Evolutionary conservation across 2,329 filamentous ascomycete species (phyloP), one percentile per base, ranked within the genome.

Genomic region (Cytospora chrysosperma): DNA sequence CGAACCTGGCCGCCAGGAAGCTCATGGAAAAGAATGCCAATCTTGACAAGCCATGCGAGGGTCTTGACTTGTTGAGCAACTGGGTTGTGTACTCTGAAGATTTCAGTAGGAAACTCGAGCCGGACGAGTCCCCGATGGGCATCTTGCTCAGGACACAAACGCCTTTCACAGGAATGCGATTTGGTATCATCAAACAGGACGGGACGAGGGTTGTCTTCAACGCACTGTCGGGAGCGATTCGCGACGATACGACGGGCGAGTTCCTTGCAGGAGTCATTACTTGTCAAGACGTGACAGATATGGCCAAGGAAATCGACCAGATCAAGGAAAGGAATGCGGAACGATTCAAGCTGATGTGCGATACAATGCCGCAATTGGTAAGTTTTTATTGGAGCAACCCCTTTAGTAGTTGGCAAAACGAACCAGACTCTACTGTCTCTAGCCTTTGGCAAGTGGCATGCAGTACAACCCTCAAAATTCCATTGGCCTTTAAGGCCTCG

Each of bases 341-440:
- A 69, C 84, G 90, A 56, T 93, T 94, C 73, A 86, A 87, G 70
- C 79, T 88, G 8, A 92, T 93, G 56, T 91, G 89, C 67, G 90
- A 93, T 67, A 88, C 84, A 24, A 88, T 89, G 82, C 86, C 86
- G 2, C 86, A 88, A 69, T 77, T 89, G 75, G 87, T 63, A 59
- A 63, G 61, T 50, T 55, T 7, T 50, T 50, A 55, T 26, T 34
- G 51, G 26, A 34, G 51, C 32, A 27, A 40, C 52, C 51, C 59
- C 59, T 49, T 17, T 27, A 49, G 51, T 21, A 34, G 40, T 32
- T 43, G 51, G 54, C 59, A 17, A 34, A 30, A 7, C 28, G 49
- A 7, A 27, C 47, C 4, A 10, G 55, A 21, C 40, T 37, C 27
- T 21, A 37, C 27, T 19, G 24, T 61, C 28, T 24, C 59, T 27